Evolutionary conservation across 2,329 filamentous ascomycete species (phyloP), one percentile per base, ranked within the genome.

Genomic region (Fusarium tuaranense): DNA sequence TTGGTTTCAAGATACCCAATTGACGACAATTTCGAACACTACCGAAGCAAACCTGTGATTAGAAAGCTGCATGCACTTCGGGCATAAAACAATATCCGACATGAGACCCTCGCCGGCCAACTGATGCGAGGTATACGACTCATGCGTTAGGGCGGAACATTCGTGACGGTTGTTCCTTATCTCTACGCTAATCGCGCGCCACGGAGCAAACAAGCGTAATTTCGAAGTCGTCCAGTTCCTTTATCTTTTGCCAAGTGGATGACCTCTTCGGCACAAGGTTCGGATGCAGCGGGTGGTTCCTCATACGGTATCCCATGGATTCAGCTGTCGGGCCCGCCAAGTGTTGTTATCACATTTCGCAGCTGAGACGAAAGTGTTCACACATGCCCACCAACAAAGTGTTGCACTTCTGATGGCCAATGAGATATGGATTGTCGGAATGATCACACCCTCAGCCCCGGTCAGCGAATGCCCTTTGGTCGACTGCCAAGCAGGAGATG

Each of bases 151-250:
- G 25, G 30, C 36, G 59, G 53, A 39, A 58, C 63, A 34, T 25
- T 25, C 22, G 46, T 64, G 60, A 64, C 36, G 36, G 32, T n/a
- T 51, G 36, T 65, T 61, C 46, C 76, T 78, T 78, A 78, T 78
- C 76, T 75, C 25, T 67, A 44, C 71, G 65, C 73, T 74, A 76
- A 72, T 41, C 46, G 66, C 46, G 66, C 63, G 68, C 71, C 70
- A 75, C 73, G 69, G 55, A 22, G 12, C 63, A 41, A 69, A 44
- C 46, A 48, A 59, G 62, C 48, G 64, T 48, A 18, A 51, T 67
- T 66, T 48, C 16, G 36, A 25, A 14, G 58, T 61, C 44, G 59
- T 66, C 16, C 22, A 13, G 48, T 32, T 51, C 58, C 62, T 60
- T 70, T 75, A 71, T 75, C 70, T 73, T 73, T 38, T 41, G 60